phyloP scores from a whole-genome alignment of 106 monocot genomes.

The Posidonia australis region DNA sequence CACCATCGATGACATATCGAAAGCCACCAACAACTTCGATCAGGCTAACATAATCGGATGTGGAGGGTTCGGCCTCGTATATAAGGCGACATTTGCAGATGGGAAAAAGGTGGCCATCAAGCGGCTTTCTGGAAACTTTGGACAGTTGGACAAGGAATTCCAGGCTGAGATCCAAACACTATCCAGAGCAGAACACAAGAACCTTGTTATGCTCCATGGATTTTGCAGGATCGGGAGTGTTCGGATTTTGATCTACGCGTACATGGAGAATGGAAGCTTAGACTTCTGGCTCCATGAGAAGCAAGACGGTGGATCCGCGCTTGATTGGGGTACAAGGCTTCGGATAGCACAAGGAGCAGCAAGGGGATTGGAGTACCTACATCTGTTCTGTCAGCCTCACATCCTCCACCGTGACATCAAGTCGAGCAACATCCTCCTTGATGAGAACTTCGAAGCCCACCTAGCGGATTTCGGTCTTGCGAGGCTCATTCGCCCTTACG shows the following conservation, averaged over 20 bases:
- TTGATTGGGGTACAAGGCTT: constrained; percentile 14
- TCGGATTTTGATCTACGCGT: constrained; percentile 17
- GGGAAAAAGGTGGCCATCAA: constrained; percentile 23
- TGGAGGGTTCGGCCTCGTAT: constrained; percentile 26
- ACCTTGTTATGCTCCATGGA: constrained; percentile 23
- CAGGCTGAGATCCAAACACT: constrained; percentile 22
- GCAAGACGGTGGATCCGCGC: background rate
- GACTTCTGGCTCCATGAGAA: constrained; percentile 27
- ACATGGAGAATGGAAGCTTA: constrained; percentile 30
- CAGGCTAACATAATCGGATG: constrained; percentile 28
- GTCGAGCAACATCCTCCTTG: constrained; percentile 24
- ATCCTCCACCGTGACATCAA: constrained; percentile 31
- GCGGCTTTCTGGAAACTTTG: constrained; percentile 21
- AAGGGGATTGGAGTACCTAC: constrained; percentile 15
- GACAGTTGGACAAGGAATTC: constrained; percentile 26
- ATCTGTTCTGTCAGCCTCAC: constrained; percentile 16
- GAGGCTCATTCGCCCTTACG: constrained; percentile 14
- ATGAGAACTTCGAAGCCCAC: constrained; percentile 15
- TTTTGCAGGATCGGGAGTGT: constrained; percentile 16
- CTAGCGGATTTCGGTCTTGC: constrained; percentile 25
- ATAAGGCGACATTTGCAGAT: constrained; percentile 19
- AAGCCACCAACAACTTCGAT: constrained; percentile 23
- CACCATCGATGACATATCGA: constrained; percentile 11
- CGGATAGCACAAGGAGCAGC: constrained; percentile 18
- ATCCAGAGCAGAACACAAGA: constrained; percentile 16